Evolutionary conservation across 768 basidiomycete genomes (phyloP), one percentile per base, ranked within the genome.

Genomic region (Phylloporus arenicola): DNA sequence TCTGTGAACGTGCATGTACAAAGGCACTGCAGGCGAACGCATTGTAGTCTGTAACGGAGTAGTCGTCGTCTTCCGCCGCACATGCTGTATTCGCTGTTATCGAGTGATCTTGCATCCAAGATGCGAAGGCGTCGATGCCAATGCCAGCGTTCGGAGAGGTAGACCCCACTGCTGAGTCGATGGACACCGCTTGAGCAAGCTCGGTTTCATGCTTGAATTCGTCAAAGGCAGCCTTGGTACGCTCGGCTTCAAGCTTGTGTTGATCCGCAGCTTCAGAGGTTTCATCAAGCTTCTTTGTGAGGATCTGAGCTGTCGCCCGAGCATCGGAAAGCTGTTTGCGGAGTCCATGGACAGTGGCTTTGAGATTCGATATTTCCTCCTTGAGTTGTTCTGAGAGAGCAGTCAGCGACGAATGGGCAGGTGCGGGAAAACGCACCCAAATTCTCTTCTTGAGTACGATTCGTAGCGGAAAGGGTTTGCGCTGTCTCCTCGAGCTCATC

Each of bases 11-110:
- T 10, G 48, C 48, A 2, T 30, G 19, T 20, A 30, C 29, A 19
- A 50, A 50, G 8, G 48, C 48, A 17, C 48, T 29, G 35, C 48
- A 50, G 11, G 48, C 48, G n/a, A 50, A 27, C 11, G 35, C 48
- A 13, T 50, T 44, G 35, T 43, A 44, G 34, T 50, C 48, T 16
- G 42, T 30, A 14, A 10, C 10, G 20, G 48, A 30, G 27, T 30
- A 13, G 31, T 33, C 24, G 20, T 42, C 24, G n/a, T 24, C 34
- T 33, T 13, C 30, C 22, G 24, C 47, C 16, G 33, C 6, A 14
- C 8, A 34, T 33, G 29, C 12, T 6, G 41, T 42, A 22, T 38
- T 10, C 8, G 34, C 19, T 1, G 42, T 38, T 37, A 29, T 41
- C 16, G 42, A 22, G 16, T 30, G 34, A 14, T 44, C 35, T 24